Evolutionary conservation across 2,329 filamentous ascomycete genomes (phyloP).

Genomic region (Cadophora sp.): DNA sequence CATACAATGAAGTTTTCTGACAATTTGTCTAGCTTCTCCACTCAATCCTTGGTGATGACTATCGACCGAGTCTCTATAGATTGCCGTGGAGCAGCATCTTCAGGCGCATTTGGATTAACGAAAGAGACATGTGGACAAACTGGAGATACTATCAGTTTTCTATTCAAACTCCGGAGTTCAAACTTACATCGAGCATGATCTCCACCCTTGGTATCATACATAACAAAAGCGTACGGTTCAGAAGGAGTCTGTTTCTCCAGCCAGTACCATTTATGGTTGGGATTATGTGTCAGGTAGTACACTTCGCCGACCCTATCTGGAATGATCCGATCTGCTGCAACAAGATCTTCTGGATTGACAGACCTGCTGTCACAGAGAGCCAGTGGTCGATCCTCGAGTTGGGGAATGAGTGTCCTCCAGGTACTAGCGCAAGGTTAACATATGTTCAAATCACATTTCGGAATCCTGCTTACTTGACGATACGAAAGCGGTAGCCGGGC

Average conservation of each 20-base stretch:
- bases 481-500: slow-evolving; percentile 34
- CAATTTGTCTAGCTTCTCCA: neutral
- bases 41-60: slow-evolving; percentile 31
- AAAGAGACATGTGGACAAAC: slow-evolving; percentile 38
- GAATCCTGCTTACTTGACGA: slow-evolving; percentile 33
- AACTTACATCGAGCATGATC: slow-evolving; percentile 35
- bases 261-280: slow-evolving; percentile 41
- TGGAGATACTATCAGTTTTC: slow-evolving; percentile 8
- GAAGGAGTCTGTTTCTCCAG: slow-evolving; percentile 34
- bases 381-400: slow-evolving; percentile 38
- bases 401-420: slow-evolving; percentile 38
- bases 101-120: slow-evolving; percentile 25
- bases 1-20: neutral
- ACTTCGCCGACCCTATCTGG: slow-evolving; percentile 39
- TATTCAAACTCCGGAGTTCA: no score
- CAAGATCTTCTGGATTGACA: slow-evolving; percentile 35
- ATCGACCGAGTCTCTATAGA: slow-evolving; percentile 34
- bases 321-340: slow-evolving; percentile 38
- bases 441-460: neutral
- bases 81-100: slow-evolving; percentile 26
- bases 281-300: slow-evolving; percentile 39
- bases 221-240: slow-evolving; percentile 39
- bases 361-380: slow-evolving; percentile 38
- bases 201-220: slow-evolving; percentile 37
- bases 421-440: slow-evolving; percentile 28